These are phyloP conservation scores for Cucurbita maxima DNA, from an alignment of 306 rosid genomes.

Conservation along the genomic window DNA sequence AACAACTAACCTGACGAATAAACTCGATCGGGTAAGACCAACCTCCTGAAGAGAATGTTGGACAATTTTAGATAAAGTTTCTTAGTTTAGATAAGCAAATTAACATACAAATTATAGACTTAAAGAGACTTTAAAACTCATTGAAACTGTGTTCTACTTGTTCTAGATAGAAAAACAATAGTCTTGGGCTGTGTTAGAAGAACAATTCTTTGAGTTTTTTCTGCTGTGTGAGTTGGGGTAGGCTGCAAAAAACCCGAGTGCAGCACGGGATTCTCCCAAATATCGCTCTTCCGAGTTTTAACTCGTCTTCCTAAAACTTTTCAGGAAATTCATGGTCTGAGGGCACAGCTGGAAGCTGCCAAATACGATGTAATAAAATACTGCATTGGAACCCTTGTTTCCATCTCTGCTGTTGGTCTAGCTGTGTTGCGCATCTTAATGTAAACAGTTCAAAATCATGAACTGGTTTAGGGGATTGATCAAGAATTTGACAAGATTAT, in stretches of 20 bases:
- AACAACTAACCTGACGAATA: slow-evolving; percentile 71
- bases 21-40: slow-evolving; percentile 74
- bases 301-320: neutral
- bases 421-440: slow-evolving; percentile 72
- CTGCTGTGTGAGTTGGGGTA: too few species aligned
- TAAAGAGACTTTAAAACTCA: neutral
- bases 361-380: slow-evolving; percentile 92
- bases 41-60: neutral
- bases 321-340: slow-evolving; percentile 79
- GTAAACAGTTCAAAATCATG: slow-evolving; percentile 17
- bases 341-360: slow-evolving; percentile 90
- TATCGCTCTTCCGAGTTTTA: too few species aligned
- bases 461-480: neutral
- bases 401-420: slow-evolving; percentile 91
- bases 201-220: too few species aligned
- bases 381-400: slow-evolving; percentile 93
- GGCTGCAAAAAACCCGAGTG: too few species aligned
- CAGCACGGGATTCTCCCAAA: too few species aligned
- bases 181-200: too few species aligned
- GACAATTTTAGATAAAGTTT: neutral
- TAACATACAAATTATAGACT: neutral
- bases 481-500: neutral
- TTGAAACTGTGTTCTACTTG: neutral
- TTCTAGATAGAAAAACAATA: too few species aligned
- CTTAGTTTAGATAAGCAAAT: neutral